These are phyloP conservation scores for Blastocladiella britannica DNA, from an alignment of 192 early-diverging fungal species.

Conservation along the genomic window DNA sequence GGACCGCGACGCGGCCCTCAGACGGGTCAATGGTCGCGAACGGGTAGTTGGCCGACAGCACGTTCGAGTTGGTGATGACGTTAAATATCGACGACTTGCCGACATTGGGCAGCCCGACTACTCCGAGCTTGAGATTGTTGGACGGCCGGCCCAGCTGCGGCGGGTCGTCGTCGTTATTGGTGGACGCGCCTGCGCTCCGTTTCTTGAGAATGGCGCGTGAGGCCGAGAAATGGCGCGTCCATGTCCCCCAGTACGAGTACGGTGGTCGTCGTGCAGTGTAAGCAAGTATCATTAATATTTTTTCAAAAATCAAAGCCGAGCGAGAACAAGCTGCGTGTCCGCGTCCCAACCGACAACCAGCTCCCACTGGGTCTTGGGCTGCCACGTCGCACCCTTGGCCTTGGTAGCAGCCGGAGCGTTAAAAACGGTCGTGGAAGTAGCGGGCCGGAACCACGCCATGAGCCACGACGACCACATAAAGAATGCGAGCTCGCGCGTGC, in stretches of 20 bases:
- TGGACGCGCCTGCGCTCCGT: not conserved
- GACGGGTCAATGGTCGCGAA: conserved; percentile 93
- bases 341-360: no score
- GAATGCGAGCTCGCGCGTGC: no score
- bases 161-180: conserved; percentile 36
- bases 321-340: no score
- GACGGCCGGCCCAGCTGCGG: conserved; percentile 54
- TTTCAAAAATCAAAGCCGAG: no score
- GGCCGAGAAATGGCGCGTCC: not conserved
- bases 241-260: no score
- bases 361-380: no score
- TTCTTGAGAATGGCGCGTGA: not conserved
- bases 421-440: no score
- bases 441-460: no score
- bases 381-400: no score
- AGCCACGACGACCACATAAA: no score
- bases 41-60: conserved; percentile 81
- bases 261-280: no score
- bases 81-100: conserved; percentile 72
- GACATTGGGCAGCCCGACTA: conserved; percentile 95
- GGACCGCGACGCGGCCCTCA: conserved; percentile 76
- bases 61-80: conserved; percentile 47
- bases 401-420: no score
- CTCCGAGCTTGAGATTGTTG: conserved; percentile 82
- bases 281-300: not conserved